A percentile compares a stretch with the other conserved stretches of the same genome.
These are phyloP conservation scores for Citrus reticulata DNA, from an alignment of 345 rosid genomes.

Conservation along the genomic window DNA sequence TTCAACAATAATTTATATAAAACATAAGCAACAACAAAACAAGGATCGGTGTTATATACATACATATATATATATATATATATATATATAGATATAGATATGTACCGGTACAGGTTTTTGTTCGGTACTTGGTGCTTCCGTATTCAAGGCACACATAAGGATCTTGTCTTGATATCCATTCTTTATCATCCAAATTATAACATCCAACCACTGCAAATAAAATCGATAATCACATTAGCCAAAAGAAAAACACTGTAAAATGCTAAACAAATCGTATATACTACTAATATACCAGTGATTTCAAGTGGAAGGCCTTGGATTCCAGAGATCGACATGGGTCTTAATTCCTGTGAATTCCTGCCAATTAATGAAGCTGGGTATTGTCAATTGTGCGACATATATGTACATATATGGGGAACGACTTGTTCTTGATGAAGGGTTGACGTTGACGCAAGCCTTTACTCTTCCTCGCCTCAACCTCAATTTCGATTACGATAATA, in stretches of 20 bases:
- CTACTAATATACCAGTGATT: constrained; percentile 35
- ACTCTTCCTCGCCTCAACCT: neutral
- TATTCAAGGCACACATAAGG: constrained; percentile 48
- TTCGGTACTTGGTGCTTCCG: constrained; percentile 35
- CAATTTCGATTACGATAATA: neutral
- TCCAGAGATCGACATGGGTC: constrained; percentile 35
- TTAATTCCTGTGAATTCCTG: neutral
- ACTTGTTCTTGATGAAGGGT: neutral
- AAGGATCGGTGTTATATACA: no score
- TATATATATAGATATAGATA: neutral
- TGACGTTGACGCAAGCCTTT: constrained; percentile 15
- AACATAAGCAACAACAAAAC: no score
- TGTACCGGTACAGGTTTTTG: constrained; percentile 51
- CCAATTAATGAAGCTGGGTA: neutral
- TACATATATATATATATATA: neutral
- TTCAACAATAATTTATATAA: no score
- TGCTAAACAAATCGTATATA: no score
- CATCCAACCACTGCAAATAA: constrained; percentile 38
- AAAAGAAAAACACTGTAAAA: neutral
- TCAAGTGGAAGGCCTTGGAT: constrained; percentile 57
- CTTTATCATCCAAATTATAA: constrained; percentile 44
- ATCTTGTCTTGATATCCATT: constrained; percentile 57
- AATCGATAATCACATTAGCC: neutral
- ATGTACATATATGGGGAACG: no score
- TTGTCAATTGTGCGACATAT: neutral